These are phyloP conservation scores for Adenanthera pavonina DNA, from an alignment of 306 rosid genomes.

Conservation along the genomic window DNA sequence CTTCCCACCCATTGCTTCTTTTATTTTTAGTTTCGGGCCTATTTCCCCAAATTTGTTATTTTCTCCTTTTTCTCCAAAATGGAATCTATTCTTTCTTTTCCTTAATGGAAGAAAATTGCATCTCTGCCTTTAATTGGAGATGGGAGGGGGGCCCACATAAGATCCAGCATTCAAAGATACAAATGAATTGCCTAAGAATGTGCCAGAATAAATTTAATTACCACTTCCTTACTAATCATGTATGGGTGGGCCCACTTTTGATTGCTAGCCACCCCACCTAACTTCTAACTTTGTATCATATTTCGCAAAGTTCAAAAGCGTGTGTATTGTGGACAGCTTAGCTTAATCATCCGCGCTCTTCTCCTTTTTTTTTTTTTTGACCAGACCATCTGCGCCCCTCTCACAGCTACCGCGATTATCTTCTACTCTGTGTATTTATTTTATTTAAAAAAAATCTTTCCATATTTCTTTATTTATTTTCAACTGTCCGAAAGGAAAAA, in stretches of 20 bases:
- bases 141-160: slow-evolving; percentile 46
- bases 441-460: background rate
- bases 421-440: background rate
- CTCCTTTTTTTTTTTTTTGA: background rate
- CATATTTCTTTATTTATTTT: background rate
- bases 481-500: background rate
- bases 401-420: slow-evolving; percentile 20
- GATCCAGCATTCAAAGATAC: slow-evolving; percentile 39
- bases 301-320: slow-evolving; percentile 35
- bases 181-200: slow-evolving; percentile 23
- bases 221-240: background rate
- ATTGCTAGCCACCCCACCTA: slow-evolving; percentile 41
- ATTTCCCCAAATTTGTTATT: background rate
- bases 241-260: slow-evolving; percentile 36
- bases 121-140: slow-evolving; percentile 37
- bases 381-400: slow-evolving; percentile 39
- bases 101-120: background rate
- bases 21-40: slow-evolving; percentile 11
- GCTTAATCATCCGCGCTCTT: slow-evolving; percentile 45
- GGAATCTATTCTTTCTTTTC: slow-evolving; percentile 14
- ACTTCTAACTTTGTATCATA: slow-evolving; percentile 8
- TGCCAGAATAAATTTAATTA: slow-evolving; percentile 35
- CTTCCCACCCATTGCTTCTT: background rate
- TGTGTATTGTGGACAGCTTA: slow-evolving; percentile 26
- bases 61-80: slow-evolving; percentile 18